Evolutionary conservation across 345 rosid species (phyloP).

Genomic region (Lepidium sativum): DNA sequence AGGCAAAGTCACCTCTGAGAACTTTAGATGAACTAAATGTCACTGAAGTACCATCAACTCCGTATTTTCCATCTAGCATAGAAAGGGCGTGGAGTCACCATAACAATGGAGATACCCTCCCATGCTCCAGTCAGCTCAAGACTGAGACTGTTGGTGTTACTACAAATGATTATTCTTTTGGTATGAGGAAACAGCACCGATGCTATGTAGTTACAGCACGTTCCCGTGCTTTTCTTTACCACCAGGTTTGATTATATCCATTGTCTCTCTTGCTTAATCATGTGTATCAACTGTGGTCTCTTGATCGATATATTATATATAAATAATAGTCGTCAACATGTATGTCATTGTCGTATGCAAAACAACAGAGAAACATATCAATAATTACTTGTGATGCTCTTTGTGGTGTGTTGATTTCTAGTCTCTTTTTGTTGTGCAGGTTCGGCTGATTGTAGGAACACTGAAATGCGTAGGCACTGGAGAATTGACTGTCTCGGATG

Average conservation of each 20-base stretch:
- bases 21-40: slow-evolving; percentile 68
- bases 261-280: neutral
- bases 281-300: neutral
- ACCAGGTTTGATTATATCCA: slow-evolving; percentile 49
- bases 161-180: slow-evolving; percentile 27
- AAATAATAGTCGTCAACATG: neutral
- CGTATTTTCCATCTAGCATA: slow-evolving; percentile 48
- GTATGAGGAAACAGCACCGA: slow-evolving; percentile 52
- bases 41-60: slow-evolving; percentile 54
- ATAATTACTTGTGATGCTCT: neutral
- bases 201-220: slow-evolving; percentile 70
- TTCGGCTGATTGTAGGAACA: slow-evolving; percentile 77
- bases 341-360: neutral
- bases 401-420: neutral
- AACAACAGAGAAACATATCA: neutral
- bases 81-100: slow-evolving; percentile 33
- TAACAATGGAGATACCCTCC: slow-evolving; percentile 20
- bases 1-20: slow-evolving; percentile 84
- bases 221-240: slow-evolving; percentile 76
- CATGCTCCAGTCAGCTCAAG: slow-evolving; percentile 21
- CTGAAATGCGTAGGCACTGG: slow-evolving; percentile 84
- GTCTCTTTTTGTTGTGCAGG: slow-evolving; percentile 40
- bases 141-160: slow-evolving; percentile 20
- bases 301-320: neutral
- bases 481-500: slow-evolving; percentile 54